Conservation (phyloP, 257 asterid species). For the Nicotiana tomentosiformis region DNA sequence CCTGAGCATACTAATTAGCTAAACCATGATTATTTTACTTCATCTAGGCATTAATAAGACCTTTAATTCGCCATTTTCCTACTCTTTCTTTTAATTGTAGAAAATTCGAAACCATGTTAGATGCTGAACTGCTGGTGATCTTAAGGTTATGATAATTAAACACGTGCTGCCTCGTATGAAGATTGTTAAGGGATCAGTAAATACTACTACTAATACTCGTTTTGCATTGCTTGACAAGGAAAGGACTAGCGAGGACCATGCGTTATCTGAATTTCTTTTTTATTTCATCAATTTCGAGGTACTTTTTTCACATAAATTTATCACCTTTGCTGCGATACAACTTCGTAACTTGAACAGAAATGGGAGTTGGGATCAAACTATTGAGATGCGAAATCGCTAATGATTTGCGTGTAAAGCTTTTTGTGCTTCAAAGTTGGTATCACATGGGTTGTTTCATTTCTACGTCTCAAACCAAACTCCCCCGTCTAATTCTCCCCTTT, state of each 20-base stretch:
- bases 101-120: not conserved
- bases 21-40: not conserved
- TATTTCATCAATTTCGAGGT: conserved; percentile 8
- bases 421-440: conserved; percentile 27
- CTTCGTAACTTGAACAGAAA: conserved; percentile 29
- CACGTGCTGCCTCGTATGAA: not conserved
- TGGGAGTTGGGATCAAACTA: conserved; percentile 12
- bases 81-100: not conserved
- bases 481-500: not conserved
- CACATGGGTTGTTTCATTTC: conserved; percentile 47
- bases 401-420: conserved; percentile 32
- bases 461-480: not conserved
- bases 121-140: not conserved
- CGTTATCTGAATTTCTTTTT: not conserved
- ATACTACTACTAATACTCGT: not conserved
- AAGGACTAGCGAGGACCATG: not conserved
- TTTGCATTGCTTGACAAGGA: not conserved
- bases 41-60: not conserved
- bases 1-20: not conserved
- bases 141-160: not conserved
- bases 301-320: conserved; percentile 21
- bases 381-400: conserved; percentile 30
- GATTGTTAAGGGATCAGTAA: not conserved
- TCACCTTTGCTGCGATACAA: not conserved
- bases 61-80: not conserved